Evolutionary conservation across 805 yeast species (phyloP).

Genomic region (Phaffomyces antillensis): DNA sequence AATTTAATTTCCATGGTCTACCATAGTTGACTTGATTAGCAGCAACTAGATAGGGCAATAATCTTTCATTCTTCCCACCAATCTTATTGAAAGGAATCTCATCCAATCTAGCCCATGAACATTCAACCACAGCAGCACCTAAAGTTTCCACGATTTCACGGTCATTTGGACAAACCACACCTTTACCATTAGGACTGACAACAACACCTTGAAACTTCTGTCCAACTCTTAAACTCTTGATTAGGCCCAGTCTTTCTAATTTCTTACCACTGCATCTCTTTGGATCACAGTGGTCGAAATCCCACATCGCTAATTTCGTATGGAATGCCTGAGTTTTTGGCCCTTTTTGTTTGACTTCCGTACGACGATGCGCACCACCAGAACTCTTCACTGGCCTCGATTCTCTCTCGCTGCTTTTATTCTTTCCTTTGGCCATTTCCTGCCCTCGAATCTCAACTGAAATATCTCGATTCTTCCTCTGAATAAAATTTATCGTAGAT

Average conservation of each 20-base stretch:
- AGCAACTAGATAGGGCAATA: slow-evolving; percentile 87
- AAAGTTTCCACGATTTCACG: slow-evolving; percentile 60
- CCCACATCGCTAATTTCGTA: slow-evolving; percentile 96
- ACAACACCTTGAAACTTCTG: slow-evolving; percentile 88
- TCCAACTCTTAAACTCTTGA: slow-evolving; percentile 76
- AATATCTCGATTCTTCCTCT: no score
- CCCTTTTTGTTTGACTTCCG: slow-evolving; percentile 27
- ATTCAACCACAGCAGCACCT: slow-evolving; percentile 98
- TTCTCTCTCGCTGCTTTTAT: slow-evolving; percentile 39
- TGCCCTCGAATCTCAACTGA: no score
- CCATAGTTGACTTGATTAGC: slow-evolving; percentile 98
- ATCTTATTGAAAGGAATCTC: slow-evolving; percentile 92
- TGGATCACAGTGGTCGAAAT: slow-evolving; percentile 97
- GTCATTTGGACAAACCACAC: slow-evolving; percentile 88
- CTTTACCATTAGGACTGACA: slow-evolving; percentile 80
- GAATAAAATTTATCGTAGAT: no score
- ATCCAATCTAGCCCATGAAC: slow-evolving; percentile 97
- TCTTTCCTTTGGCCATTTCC: slow-evolving; percentile 34
- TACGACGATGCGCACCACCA: slow-evolving; percentile 49
- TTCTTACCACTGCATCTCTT: slow-evolving; percentile 95
- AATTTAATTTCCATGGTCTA: slow-evolving; percentile 88
- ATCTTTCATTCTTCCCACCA: slow-evolving; percentile 83
- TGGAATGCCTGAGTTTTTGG: slow-evolving; percentile 42
- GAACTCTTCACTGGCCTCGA: slow-evolving; percentile 27
- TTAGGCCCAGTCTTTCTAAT: slow-evolving; percentile 79